Conservation (phyloP, 768 basidiomycete genomes). For the Auricularia heimuer region DNA sequence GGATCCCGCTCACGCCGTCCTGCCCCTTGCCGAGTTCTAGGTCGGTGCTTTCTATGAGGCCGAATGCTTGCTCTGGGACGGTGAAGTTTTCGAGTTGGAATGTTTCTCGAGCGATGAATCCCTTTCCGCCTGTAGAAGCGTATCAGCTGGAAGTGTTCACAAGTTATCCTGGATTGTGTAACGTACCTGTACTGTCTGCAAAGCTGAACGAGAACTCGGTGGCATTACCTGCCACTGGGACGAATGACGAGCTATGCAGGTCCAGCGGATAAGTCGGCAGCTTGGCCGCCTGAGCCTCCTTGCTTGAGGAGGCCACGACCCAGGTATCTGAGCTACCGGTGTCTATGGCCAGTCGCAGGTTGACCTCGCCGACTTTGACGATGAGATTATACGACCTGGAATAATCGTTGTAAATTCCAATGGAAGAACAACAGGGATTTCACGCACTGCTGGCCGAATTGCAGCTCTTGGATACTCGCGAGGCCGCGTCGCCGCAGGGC, state of each 20-base stretch:
- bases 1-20: slow-evolving; percentile 57
- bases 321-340: slow-evolving; percentile 69
- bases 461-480: not conserved
- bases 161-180: not conserved
- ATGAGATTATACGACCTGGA: slow-evolving; percentile 59
- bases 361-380: slow-evolving; percentile 49
- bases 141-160: not conserved
- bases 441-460: not conserved
- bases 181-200: slow-evolving; percentile 59
- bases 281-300: slow-evolving; percentile 38
- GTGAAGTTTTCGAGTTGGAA: slow-evolving; percentile 52
- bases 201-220: slow-evolving; percentile 54
- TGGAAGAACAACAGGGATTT: no score
- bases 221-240: slow-evolving; percentile 46
- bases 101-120: slow-evolving; percentile 62
- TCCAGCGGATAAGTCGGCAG: slow-evolving; percentile 62
- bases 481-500: not conserved
- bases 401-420: not conserved
- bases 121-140: slow-evolving; percentile 41
- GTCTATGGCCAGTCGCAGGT: slow-evolving; percentile 61
- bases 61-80: slow-evolving; percentile 53
- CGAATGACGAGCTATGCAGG: slow-evolving; percentile 59
- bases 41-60: slow-evolving; percentile 53
- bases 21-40: slow-evolving; percentile 35
- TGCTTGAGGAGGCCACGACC: slow-evolving; percentile 57